Evolutionary conservation across 352 stramenopile genomes (phyloP), one percentile per base, ranked within the genome.

Genomic region (Blastocystis sp.): DNA sequence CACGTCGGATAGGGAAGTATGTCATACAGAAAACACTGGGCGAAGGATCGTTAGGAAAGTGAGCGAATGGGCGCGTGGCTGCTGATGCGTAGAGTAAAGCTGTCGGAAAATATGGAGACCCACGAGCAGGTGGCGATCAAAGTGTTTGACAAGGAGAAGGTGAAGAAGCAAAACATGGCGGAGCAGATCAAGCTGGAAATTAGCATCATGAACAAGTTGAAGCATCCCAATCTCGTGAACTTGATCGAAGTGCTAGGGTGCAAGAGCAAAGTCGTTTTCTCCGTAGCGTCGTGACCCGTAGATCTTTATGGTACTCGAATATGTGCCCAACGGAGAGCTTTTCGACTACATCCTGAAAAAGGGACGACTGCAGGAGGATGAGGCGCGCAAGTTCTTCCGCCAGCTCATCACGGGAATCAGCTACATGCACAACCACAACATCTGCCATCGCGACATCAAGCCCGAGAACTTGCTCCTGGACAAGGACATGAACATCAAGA

Each of bases 141-240:
- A 91, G 94, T 97, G 89, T 92, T 98, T 87, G 95, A 98, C 91
- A 98, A 98, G 92, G 94, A 97, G 76, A 98, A 98, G 91, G 98
- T 98, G 90, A 95, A 98, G 90, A 97, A 98, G 90, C 95, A 98
- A 90, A 98, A 98, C 91, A 98, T 98, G 95, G 95, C 94, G 19
- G 94, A 94, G 45, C 96, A 98, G 92, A 96, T 98, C 90, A 98
- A 98, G 91, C 97, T 97, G 90, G 96, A 98, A 92, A 98, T 98
- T 89, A 97, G 94, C 11, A 98, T 98, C 88, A 98, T 98, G 95
- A 98, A 98, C 92, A 97, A 98, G 91, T 94, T 95, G 42, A 89
- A 91, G 19, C 92, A 94, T 64, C 90, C 90, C 10, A 91, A 94
- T 87, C 92, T 96, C 80, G 93, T 95, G 0, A 91, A 94, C 90